phyloP scores from a whole-genome alignment of 2,329 filamentous ascomycete genomes.

The Davidsoniella eucalypti region DNA sequence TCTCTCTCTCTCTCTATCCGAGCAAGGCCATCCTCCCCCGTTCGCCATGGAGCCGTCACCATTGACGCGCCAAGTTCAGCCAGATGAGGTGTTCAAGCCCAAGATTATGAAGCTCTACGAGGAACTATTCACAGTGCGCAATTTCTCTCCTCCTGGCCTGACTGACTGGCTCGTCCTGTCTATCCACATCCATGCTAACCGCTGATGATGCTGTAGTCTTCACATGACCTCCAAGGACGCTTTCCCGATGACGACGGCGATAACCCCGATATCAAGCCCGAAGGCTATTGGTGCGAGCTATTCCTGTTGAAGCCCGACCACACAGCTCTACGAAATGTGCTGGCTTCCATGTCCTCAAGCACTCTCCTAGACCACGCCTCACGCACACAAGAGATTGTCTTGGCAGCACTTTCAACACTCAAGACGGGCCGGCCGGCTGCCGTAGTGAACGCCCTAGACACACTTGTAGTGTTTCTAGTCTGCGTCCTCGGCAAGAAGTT shows the following conservation, averaged over 20 bases:
- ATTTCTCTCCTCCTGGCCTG: background rate
- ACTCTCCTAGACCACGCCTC: constrained; percentile 62
- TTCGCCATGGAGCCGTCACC: constrained; percentile 72
- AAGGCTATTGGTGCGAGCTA: constrained; percentile 93
- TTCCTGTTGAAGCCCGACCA: constrained; percentile 77
- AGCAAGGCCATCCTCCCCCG: background rate
- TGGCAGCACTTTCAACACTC: constrained; percentile 13
- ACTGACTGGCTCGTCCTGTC: background rate
- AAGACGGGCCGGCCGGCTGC: background rate
- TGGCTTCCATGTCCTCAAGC: constrained; percentile 55
- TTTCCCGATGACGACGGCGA: constrained; percentile 42
- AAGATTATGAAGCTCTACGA: constrained; percentile 89
- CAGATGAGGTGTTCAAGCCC: constrained; percentile 68
- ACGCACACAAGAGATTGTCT: constrained; percentile 65
- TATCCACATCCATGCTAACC: background rate
- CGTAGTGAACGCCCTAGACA: constrained; percentile 26
- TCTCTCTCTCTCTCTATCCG: background rate
- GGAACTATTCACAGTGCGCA: constrained; percentile 55
- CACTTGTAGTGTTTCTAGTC: constrained; percentile 73
- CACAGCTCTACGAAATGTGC: constrained; percentile 45
- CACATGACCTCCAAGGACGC: background rate
- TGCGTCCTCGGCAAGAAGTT: constrained; percentile 77
- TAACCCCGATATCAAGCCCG: constrained; percentile 52
- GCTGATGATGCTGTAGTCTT: background rate
- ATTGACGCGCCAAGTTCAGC: constrained; percentile 78